A percentile compares a stretch with the other conserved stretches of the same genome.
These are phyloP conservation scores for Pichia manshurica DNA, from an alignment of 805 yeast species.

Conservation along the genomic window DNA sequence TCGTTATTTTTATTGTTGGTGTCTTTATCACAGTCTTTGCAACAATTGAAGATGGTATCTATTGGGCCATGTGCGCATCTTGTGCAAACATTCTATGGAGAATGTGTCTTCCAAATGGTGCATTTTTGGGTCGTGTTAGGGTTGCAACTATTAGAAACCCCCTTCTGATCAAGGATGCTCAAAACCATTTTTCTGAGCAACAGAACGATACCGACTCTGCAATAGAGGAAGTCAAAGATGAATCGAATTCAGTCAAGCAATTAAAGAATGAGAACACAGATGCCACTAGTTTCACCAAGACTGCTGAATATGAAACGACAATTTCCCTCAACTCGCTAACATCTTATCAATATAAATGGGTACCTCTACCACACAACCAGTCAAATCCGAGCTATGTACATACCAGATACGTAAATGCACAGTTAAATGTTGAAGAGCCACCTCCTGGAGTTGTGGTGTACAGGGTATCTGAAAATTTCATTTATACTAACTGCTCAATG, in stretches of 20 bases:
- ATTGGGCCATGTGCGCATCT: slow-evolving; percentile 84
- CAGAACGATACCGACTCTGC: too few relatives aligned
- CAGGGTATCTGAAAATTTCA: slow-evolving; percentile 73
- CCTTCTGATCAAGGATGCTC: too few relatives aligned
- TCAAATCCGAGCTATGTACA: slow-evolving; percentile 23
- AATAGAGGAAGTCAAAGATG: too few relatives aligned
- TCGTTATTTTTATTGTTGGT: slow-evolving; percentile 64
- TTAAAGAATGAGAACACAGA: too few relatives aligned
- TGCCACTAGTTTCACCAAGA: too few relatives aligned
- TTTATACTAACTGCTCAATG: slow-evolving; percentile 73
- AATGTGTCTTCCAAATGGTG: slow-evolving; percentile 74
- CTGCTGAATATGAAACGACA: too few relatives aligned
- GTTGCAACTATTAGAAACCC: slow-evolving; percentile 48
- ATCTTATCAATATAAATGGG: slow-evolving; percentile 44
- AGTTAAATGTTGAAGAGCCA: slow-evolving; percentile 60
- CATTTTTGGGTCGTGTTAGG: slow-evolving; percentile 66
- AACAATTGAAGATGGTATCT: slow-evolving; percentile 82
- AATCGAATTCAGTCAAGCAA: too few relatives aligned
- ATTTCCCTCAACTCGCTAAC: too few relatives aligned
- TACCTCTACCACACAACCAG: slow-evolving; percentile 44
- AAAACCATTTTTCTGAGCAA: too few relatives aligned
- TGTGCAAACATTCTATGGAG: slow-evolving; percentile 67
- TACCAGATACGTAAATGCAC: slow-evolving; percentile 43
- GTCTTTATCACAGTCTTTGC: slow-evolving; percentile 72
- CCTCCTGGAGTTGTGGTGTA: slow-evolving; percentile 89